Base-by-base conservation (phyloP, 805 yeast genomes). In the Helenozyma baotianmanensis region DNA sequence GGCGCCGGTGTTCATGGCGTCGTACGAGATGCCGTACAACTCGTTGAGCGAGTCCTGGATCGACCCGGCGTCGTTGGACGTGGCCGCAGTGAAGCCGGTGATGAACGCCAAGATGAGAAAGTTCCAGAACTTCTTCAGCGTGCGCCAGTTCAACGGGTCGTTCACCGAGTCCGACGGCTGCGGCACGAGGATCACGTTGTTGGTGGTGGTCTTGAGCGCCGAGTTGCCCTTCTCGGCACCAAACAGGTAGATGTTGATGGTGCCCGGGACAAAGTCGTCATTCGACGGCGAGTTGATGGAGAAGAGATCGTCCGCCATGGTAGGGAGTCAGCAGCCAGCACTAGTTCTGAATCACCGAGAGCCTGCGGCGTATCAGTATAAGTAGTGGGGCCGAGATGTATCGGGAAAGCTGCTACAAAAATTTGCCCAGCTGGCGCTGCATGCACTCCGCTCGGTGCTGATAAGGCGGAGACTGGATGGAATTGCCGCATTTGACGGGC, bases 1-100 rank as follows among this genome's bases (percentile, higher is more conserved):
- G 2, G 89, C 88, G 35, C 89, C 90, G 0, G 85, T 76, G 54
- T 82, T 82, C 81, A 82, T 81, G 8, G 81, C 59, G 43, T 69
- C 76, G 50, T 78, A 81, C 6, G 82, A 67, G 42, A 82, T 78
- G 11, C 74, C 79, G 45, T 78, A 78, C n/a, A 64, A 57, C 36
- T 66, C 77, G 42, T 79, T 77, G 43, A 82, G 58, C 1, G 78
- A 71, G 41, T 80, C 84, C 47, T 81, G 87, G 6, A 81, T 70
- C 2, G 87, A 68, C 21, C 84, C 82, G 1, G 88, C 87, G 52
- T 77, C 81, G 53, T 83, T 83, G 4, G 89, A 74, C 11, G 82
- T 77, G 13, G 84, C 84, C 8, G 82, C 84, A 0, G 84, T 79
- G 50, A 80, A 75, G 0, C 78, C 83, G 1, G 85, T 78, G 30